These are phyloP conservation scores for Kuraishia borneana DNA, from an alignment of 805 yeast species.

Conservation along the genomic window DNA sequence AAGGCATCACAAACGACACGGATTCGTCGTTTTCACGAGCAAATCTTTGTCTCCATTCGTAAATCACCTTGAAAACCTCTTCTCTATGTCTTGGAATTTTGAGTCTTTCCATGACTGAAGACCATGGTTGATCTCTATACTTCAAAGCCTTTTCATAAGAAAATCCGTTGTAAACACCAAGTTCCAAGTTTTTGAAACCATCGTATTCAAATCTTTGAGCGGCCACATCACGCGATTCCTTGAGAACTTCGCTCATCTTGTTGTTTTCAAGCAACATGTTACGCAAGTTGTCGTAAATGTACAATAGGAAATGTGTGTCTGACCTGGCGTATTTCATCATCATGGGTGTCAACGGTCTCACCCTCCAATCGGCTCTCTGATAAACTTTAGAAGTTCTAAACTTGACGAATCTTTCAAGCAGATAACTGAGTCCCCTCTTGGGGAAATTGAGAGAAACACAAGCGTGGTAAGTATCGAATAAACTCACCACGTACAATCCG, in stretches of 20 bases:
- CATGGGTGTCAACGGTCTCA: conserved; percentile 67
- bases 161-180: background rate
- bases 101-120: conserved; percentile 47
- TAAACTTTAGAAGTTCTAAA: conserved; percentile 89
- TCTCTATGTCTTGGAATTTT: conserved; percentile 45
- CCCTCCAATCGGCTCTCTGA: conserved; percentile 95
- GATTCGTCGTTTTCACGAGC: conserved; percentile 83
- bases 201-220: conserved; percentile 73
- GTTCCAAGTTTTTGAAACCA: conserved; percentile 37
- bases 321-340: conserved; percentile 86
- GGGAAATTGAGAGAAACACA: conserved; percentile 71
- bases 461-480: conserved; percentile 92
- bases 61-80: conserved; percentile 48
- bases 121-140: conserved; percentile 58
- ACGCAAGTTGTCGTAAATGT: conserved; percentile 67
- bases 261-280: conserved; percentile 38
- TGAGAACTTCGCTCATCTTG: conserved; percentile 50
- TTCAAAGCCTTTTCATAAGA: conserved; percentile 23
- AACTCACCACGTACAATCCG: conserved; percentile 79
- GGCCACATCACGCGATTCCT: conserved; percentile 72
- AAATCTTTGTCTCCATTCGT: conserved; percentile 70
- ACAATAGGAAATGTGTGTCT: conserved; percentile 84
- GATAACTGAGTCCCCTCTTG: conserved; percentile 71
- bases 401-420: conserved; percentile 68
- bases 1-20: conserved; percentile 72